Conservation (phyloP, 2,329 filamentous ascomycete genomes). For the Bertia moriformis region DNA sequence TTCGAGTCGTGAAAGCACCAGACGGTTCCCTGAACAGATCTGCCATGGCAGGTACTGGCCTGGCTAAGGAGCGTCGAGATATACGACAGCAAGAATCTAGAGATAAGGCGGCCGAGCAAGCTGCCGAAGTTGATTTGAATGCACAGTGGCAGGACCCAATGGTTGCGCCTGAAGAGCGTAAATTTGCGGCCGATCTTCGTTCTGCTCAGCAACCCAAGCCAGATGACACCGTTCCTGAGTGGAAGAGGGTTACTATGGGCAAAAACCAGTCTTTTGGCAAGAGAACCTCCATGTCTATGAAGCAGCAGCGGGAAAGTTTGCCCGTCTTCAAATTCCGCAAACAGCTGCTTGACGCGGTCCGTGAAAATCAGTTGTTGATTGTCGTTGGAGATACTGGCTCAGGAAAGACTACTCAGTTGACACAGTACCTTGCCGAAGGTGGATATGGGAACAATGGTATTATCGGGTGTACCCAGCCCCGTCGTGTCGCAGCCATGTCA, state of each 20-base stretch:
- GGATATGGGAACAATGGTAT: slow-evolving; percentile 78
- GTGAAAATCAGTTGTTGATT: slow-evolving; percentile 79
- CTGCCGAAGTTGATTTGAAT: slow-evolving; percentile 67
- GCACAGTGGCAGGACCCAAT: slow-evolving; percentile 96
- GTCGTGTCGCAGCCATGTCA: slow-evolving; percentile 93
- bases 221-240: slow-evolving; percentile 67
- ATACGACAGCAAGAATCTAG: slow-evolving; percentile 77
- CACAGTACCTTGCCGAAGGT: slow-evolving; percentile 84
- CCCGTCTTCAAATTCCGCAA: slow-evolving; percentile 81
- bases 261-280: slow-evolving; percentile 74
- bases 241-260: slow-evolving; percentile 71
- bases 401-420: slow-evolving; percentile 92
- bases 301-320: slow-evolving; percentile 78
- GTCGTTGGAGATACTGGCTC: slow-evolving; percentile 96
- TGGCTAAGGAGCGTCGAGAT: slow-evolving; percentile 83
- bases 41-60: slow-evolving; percentile 77
- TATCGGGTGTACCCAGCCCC: slow-evolving; percentile 91
- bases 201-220: slow-evolving; percentile 45
- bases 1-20: slow-evolving; percentile 89
- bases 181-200: slow-evolving; percentile 79
- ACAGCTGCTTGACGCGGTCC: slow-evolving; percentile 74
- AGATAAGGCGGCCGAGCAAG: slow-evolving; percentile 55
- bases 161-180: slow-evolving; percentile 68
- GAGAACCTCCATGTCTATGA: slow-evolving; percentile 80
- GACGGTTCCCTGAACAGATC: slow-evolving; percentile 96